These are phyloP conservation scores for Boletus tylopilopsis DNA, from an alignment of 768 basidiomycete species.

Conservation along the genomic window DNA sequence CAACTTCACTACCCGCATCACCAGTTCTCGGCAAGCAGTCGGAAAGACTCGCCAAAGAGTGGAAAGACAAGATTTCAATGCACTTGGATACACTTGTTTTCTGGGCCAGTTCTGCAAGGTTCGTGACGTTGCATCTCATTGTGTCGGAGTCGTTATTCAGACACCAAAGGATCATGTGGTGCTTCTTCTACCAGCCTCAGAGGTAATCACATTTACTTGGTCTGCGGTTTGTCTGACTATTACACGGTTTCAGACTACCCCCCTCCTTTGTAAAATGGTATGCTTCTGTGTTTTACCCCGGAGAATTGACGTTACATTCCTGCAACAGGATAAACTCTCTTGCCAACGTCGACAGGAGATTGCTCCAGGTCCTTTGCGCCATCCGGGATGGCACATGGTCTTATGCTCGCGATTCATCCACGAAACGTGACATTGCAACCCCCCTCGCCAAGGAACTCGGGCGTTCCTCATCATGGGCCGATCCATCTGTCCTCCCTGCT, in stretches of 20 bases:
- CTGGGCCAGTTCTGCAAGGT: constrained; percentile 79
- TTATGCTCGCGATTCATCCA: constrained; percentile 44
- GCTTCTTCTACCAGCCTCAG: constrained; percentile 75
- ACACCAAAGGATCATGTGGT: constrained; percentile 76
- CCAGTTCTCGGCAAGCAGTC: constrained; percentile 5
- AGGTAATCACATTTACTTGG: constrained; percentile 39
- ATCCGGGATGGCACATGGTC: constrained; percentile 58
- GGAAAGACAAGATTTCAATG: constrained; percentile 36
- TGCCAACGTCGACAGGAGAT: constrained; percentile 60
- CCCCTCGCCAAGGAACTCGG: constrained; percentile 54
- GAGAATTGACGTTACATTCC: neutral
- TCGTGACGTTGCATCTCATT: constrained; percentile 10
- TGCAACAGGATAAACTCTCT: constrained; percentile 57
- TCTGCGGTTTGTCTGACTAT: neutral
- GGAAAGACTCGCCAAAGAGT: constrained; percentile 27
- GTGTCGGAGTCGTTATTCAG: constrained; percentile 2
- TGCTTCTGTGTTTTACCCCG: neutral
- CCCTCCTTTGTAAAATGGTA: constrained; percentile 59
- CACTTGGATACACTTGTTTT: constrained; percentile 68
- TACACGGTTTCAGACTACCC: constrained; percentile 33
- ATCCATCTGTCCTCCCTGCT: constrained; percentile 56
- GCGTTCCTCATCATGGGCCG: constrained; percentile 57
- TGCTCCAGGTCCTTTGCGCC: constrained; percentile 51
- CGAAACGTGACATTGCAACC: constrained; percentile 39
- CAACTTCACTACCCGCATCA: neutral